Conservation (phyloP, 164 flowering plant genomes). For the Annona squamosa region DNA sequence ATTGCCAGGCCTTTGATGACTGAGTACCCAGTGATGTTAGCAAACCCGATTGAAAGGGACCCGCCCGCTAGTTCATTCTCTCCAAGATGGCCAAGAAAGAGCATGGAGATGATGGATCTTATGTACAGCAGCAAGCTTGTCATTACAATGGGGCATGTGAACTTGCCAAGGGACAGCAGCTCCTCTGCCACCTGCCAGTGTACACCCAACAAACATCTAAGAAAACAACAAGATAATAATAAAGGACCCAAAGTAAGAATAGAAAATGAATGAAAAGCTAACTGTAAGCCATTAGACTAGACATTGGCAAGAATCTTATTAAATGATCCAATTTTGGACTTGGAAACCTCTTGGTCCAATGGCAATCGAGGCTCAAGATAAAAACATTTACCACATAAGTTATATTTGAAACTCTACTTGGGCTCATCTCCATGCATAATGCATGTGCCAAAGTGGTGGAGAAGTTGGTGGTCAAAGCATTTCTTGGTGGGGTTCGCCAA, state of each 20-base stretch:
- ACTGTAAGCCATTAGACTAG: too few species aligned
- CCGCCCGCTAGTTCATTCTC: constrained; percentile 60
- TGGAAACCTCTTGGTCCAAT: too few species aligned
- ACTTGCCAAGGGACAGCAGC: constrained; percentile 32
- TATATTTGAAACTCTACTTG: too few species aligned
- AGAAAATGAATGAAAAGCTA: too few species aligned
- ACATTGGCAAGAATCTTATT: too few species aligned
- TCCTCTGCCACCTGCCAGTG: constrained; percentile 34
- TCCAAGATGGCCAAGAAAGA: constrained; percentile 56
- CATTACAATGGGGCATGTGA: constrained; percentile 44
- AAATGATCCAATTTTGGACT: too few species aligned
- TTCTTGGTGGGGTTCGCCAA: too few species aligned
- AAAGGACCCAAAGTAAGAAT: neutral
- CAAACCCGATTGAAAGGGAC: constrained; percentile 53
- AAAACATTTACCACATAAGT: too few species aligned
- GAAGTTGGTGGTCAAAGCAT: too few species aligned
- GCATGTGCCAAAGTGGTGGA: too few species aligned
- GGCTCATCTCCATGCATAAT: too few species aligned
- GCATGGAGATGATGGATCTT: constrained; percentile 42
- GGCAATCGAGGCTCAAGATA: too few species aligned
- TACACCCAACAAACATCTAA: neutral
- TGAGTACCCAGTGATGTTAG: constrained; percentile 71
- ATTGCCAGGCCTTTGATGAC: constrained; percentile 53
- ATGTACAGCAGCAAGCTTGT: constrained; percentile 44
- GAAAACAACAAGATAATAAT: neutral